A percentile compares a stretch with the other conserved stretches of the same genome.
These are phyloP conservation scores for Paecilomyces dactylethromorphus DNA, from an alignment of 2,329 filamentous ascomycete genomes.

Conservation along the genomic window DNA sequence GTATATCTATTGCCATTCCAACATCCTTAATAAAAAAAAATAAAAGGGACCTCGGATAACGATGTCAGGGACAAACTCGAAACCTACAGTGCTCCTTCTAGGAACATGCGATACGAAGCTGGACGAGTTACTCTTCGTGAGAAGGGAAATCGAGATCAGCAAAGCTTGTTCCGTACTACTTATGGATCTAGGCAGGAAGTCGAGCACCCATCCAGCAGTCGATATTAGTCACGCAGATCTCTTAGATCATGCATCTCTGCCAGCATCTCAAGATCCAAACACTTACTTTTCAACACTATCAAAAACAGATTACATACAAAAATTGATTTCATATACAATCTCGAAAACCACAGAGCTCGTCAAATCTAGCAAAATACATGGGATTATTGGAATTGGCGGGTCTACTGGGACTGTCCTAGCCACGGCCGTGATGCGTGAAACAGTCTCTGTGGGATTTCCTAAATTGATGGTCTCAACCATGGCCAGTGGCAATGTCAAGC, in stretches of 20 bases:
- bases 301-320: constrained; percentile 51
- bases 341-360: constrained; percentile 36
- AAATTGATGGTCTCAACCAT: constrained; percentile 67
- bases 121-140: constrained; percentile 51
- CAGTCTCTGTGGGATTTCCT: constrained; percentile 59
- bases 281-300: constrained; percentile 34
- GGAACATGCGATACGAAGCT: constrained; percentile 63
- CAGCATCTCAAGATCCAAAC: constrained; percentile 21
- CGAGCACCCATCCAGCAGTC: constrained; percentile 41
- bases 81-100: constrained; percentile 36
- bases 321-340: constrained; percentile 47
- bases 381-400: constrained; percentile 55
- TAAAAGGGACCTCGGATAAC: neutral
- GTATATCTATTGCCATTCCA: neutral
- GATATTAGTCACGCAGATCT: constrained; percentile 40
- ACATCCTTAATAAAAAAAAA: neutral
- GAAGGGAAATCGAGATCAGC: constrained; percentile 36
- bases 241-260: constrained; percentile 14
- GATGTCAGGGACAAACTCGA: neutral
- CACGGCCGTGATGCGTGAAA: constrained; percentile 54
- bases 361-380: constrained; percentile 41
- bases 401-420: constrained; percentile 58
- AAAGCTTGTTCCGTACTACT: constrained; percentile 36
- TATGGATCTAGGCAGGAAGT: constrained; percentile 50
- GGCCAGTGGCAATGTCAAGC: constrained; percentile 58